phyloP scores from a whole-genome alignment of 2,329 filamentous ascomycete genomes.

The Fusarium tuaranense region DNA sequence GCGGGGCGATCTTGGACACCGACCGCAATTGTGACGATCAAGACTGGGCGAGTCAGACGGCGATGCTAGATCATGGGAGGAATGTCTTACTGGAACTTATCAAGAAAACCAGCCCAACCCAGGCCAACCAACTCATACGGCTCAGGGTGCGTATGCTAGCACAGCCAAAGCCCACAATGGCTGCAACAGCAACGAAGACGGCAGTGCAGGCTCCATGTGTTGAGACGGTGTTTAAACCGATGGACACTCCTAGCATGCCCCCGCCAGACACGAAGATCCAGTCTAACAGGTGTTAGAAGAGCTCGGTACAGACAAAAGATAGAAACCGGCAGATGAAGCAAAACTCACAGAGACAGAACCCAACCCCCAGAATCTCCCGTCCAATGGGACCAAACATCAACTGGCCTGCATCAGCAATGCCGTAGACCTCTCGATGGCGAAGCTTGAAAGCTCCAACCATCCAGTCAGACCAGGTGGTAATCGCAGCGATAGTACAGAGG shows the following conservation, averaged over 20 bases:
- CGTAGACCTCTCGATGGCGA: neutral
- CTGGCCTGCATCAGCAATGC: neutral
- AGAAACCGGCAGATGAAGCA: no score
- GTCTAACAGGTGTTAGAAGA: neutral
- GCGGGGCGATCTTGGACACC: no score
- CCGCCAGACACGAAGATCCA: neutral
- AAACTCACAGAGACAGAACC: neutral
- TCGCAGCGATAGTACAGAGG: neutral
- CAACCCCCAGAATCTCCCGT: neutral
- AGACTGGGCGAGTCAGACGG: no score
- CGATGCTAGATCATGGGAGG: no score
- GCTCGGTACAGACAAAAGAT: no score
- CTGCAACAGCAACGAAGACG: neutral
- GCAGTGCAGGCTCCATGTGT: neutral
- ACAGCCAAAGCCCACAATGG: neutral
- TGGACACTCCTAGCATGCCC: neutral
- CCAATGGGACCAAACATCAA: neutral
- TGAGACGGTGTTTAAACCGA: neutral
- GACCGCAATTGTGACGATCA: no score
- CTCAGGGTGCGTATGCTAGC: neutral
- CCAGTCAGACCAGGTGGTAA: neutral
- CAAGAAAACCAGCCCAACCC: neutral
- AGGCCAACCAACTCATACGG: neutral
- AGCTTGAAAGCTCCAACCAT: neutral
- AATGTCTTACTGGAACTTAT: neutral